Base-by-base conservation (phyloP, 2,329 filamentous ascomycete genomes). In the Westerdykella ornata region DNA sequence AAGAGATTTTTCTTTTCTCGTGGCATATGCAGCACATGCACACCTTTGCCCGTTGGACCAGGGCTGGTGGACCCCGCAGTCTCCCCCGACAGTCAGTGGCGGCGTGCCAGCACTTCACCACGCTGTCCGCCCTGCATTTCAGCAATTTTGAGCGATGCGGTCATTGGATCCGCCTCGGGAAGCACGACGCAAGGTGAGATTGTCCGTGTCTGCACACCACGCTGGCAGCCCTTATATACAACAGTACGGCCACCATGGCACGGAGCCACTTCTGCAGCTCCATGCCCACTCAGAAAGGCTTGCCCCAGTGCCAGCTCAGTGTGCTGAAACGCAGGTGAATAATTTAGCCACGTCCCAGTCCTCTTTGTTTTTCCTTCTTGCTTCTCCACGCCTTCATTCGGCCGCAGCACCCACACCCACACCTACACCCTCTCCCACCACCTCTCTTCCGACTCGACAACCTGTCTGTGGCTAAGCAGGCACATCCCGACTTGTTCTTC, bases 251-350 rank as follows among this genome's bases (percentile, higher is more conserved):
- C 57, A 55, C 53, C 55, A 59, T 54, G 54, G 54, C 54, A 52
- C 42, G 53, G 55, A 59, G 51, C 47, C 54, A 46, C 45, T 47
- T 55, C 48, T 60, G 59, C 56, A 61, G 42, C 54, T 54, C 56
- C 56, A 57, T 55, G 58, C 57, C 59, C 57, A 59, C 56, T 53
- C n/a, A n/a, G n/a, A n/a, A n/a, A n/a, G n/a, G n/a, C n/a, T n/a
- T n/a, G n/a, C n/a, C n/a, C n/a, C n/a, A n/a, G 53, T 52, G 60
- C 52, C 60, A 63, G 50, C 56, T 58, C 59, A 61, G 43, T 55
- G 43, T 55, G 52, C 54, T 59, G 51, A 55, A 54, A 61, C 57
- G 54, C 52, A 58, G 54, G 46, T 62, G 54, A 53, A 62, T 64
- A 65, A 26, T 62, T 56, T 63, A 54, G 54, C 58, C 51, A 57